A percentile compares a stretch with the other conserved stretches of the same genome.
These are phyloP conservation scores for Acanthamoeba triangularis DNA, from an alignment of 208 protist species.

Conservation along the genomic window DNA sequence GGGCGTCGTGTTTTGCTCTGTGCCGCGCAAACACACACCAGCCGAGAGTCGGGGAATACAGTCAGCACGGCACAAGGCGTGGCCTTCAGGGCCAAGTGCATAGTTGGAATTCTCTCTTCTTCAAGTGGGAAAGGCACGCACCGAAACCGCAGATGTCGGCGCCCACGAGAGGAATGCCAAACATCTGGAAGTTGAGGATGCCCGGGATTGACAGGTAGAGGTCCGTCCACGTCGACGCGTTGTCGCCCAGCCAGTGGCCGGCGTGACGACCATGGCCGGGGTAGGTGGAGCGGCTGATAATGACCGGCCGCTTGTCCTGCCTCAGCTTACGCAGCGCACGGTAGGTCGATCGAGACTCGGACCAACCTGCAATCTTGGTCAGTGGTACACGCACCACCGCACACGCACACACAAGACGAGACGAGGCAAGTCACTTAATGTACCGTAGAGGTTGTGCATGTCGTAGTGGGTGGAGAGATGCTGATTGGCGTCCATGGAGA, in stretches of 20 bases:
- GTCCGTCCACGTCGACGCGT: conserved; percentile 84
- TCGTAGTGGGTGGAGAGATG: conserved; percentile 89
- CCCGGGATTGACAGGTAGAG: conserved; percentile 91
- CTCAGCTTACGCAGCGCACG: conserved; percentile 1
- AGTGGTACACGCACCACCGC: not conserved
- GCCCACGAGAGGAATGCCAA: conserved; percentile 93
- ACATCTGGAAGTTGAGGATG: conserved; percentile 93
- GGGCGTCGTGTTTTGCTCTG: conserved; percentile 87
- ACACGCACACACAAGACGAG: not conserved
- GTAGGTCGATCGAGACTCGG: conserved; percentile 53
- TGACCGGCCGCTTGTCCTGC: conserved; percentile 74
- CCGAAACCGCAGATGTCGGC: conserved; percentile 95
- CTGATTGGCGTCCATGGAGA: conserved; percentile 82
- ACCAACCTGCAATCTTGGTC: not conserved
- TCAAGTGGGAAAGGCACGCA: not conserved
- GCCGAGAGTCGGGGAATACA: not conserved
- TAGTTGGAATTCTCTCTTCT: conserved; percentile 75
- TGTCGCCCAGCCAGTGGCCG: conserved; percentile 95
- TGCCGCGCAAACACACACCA: too few species aligned
- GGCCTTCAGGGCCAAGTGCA: not conserved
- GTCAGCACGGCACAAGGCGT: not conserved
- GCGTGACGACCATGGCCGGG: conserved; percentile 77
- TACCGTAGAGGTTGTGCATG: conserved; percentile 91
- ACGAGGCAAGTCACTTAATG: not conserved
- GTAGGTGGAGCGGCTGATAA: conserved; percentile 86